phyloP scores from a whole-genome alignment of 163 green algal species.

The Coccomyxa subellipsoidea region DNA sequence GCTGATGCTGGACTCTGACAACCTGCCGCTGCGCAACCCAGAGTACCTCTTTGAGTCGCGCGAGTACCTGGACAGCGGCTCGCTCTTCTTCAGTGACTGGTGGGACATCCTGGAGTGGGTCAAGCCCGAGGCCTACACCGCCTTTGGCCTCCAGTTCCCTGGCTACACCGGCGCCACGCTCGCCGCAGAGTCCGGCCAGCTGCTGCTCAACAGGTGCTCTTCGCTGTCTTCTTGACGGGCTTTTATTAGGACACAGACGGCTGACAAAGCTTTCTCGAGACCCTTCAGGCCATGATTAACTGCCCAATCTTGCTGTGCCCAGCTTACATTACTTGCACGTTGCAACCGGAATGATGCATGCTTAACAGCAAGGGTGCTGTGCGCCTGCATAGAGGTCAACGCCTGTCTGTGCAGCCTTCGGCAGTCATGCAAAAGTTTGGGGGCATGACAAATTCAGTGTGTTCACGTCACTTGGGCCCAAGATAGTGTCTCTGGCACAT shows the following conservation, averaged over 20 bases:
- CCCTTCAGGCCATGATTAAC: no score
- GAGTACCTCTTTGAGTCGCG: slow-evolving; percentile 37
- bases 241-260: no score
- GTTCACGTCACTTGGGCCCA: no score
- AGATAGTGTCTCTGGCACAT: no score
- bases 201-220: background rate
- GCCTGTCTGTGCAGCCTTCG: no score
- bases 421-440: no score
- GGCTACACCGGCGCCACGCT: background rate
- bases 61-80: slow-evolving; percentile 20
- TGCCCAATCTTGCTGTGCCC: no score
- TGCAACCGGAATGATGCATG: background rate
- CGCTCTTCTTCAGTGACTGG: slow-evolving; percentile 47
- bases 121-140: background rate
- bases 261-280: no score
- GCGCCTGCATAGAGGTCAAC: no score
- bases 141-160: background rate
- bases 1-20: slow-evolving; percentile 56
- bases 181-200: background rate
- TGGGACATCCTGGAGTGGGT: slow-evolving; percentile 2
- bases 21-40: slow-evolving; percentile 39
- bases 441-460: no score
- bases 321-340: no score
- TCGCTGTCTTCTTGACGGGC: no score
- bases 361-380: background rate